Evolutionary conservation across 495 filamentous ascomycete species (phyloP), one percentile per base, ranked within the genome.

Genomic region (Aspergillus cavernicola): DNA sequence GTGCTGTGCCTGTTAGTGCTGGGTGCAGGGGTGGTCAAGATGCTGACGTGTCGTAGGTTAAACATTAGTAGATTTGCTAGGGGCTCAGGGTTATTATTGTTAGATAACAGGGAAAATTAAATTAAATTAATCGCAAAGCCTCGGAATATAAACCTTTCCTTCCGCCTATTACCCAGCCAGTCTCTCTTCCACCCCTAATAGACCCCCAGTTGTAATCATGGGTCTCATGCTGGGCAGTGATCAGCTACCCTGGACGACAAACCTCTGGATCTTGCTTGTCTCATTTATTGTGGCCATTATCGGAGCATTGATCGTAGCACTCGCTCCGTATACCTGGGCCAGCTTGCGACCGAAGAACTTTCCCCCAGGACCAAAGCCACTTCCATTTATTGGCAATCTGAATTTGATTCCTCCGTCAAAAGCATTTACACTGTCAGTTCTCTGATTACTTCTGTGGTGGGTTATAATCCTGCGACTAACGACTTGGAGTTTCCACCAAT

Each of bases 321-420:
- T 46, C 10, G 43, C 43, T 9, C 43, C 43, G 18, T 46, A 46
- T 35, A n/a, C 28, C 28, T 46, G 43, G 43, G 43, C 43, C 9
- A 46, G 43, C 18, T n/a, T 20, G 29, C 43, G 43, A 22, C 43
- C 43, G 11, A 46, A n/a, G 43, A 33, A 22, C 28, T 46, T 46
- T 29, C 43, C 43, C 6, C 43, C 43, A 33, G 43, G 43, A 13
- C 43, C 43, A 5, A 35, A 7, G 28, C 15, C 43, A 20, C 29
- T 46, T 19, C 43, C 43, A 20, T 4, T 33, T 1, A 22, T 46
- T 12, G 43, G 43, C 6, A 46, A 46, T 22, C 16, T 46, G 16
- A 12, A 46, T 46, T 16, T 46, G 29, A 46, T 46, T 35, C 43
- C 43, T 1, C 13, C 24, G 11, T 33, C 16, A 4, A 35, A 46